Evolutionary conservation across 495 filamentous ascomycete species (phyloP), one percentile per base, ranked within the genome.

Genomic region (Pyrenula massariospora): DNA sequence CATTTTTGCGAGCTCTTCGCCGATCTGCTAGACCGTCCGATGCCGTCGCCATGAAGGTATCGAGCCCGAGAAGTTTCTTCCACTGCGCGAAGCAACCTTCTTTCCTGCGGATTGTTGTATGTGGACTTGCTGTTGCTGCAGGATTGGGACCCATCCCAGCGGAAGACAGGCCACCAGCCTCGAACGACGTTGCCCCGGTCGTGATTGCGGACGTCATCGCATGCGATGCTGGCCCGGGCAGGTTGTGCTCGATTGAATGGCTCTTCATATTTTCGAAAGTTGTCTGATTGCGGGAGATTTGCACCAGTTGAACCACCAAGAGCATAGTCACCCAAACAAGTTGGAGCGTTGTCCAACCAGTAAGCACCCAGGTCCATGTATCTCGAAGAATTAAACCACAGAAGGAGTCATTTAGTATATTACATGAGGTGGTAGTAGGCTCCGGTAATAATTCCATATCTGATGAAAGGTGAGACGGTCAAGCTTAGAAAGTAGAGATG

Each of bases 291-390:
- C 90, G 82, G 0, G 89, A 84, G 48, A 98, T 82, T 64, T 97
- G 93, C 11, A 96, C 74, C 36, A 95, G 81, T 65, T 98, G 93
- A 10, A 96, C 92, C 54, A 86, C 80, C 61, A 96, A 81, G 23
- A 98, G 84, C 91, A 97, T 97, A 2, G 89, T 84, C 11, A 97
- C 86, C 93, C 93, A 98, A 48, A 85, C 84, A 49, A 95, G 77
- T 70, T 98, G 93, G 42, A 95, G 71, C 21, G 78, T 73, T 20
- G 81, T 77, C 91, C 91, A 98, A 48, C 89, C 65, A 54, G 78
- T 76, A 23, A 95, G 77, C 12, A 92, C 72, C 22, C 95, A 73
- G 24, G 88, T 93, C 68, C 92, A 92, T 1, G 89, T 77, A 65
- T 98, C 93, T 50, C 85, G 80, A 60, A 85, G 82, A 49, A 94